Base-by-base conservation (phyloP, 306 rosid genomes). In the Trichosanthes cucumerina region DNA sequence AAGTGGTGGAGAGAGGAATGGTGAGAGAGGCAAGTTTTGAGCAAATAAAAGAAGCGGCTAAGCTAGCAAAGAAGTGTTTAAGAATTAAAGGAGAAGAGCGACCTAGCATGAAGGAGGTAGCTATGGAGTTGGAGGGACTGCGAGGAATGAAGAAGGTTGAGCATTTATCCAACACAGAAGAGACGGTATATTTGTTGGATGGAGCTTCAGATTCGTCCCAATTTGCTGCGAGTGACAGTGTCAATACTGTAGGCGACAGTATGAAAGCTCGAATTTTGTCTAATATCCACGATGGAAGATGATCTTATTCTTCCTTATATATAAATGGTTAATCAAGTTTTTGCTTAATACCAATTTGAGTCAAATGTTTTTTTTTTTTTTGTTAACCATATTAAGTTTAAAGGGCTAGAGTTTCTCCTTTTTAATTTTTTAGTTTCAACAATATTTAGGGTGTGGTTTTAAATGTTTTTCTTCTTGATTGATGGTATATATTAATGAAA, bases 41-140 rank as follows among this genome's bases (percentile, higher is more conserved):
- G 64, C 86, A 85, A 28, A n/a, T 90, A 4, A 85, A 15, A 50
- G 85, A 90, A 47, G 81, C 79, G 54, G 86, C 84, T 0, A 75
- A 62, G 31, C 65, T 88, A 13, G 88, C 88, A 18, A 76, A 63
- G 16, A 52, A 19, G 53, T 88, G 89, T 49, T 41, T 88, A 4
- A 82, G 54, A 31, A 7, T 86, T 1, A 88, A 15, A 43, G 87
- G 89, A 46, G 89, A 86, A 53, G 91, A 88, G 49, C 83, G 93
- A 6, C 93, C 91, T 0, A 72, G 62, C 8, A 88, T 90, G 91
- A 90, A 84, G 83, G 87, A 90, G 71, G 86, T 90, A 15, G 87
- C 88, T 28, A 83, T 34, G 65, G 84, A 84, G 62, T 58, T 90
- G 2, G 91, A 90, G 49, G 81, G 86, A n/a, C 38, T 86, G 24